Evolutionary conservation across 2,329 filamentous ascomycete genomes (phyloP), one percentile per base, ranked within the genome.

Genomic region (Xylariaceae sp.): DNA sequence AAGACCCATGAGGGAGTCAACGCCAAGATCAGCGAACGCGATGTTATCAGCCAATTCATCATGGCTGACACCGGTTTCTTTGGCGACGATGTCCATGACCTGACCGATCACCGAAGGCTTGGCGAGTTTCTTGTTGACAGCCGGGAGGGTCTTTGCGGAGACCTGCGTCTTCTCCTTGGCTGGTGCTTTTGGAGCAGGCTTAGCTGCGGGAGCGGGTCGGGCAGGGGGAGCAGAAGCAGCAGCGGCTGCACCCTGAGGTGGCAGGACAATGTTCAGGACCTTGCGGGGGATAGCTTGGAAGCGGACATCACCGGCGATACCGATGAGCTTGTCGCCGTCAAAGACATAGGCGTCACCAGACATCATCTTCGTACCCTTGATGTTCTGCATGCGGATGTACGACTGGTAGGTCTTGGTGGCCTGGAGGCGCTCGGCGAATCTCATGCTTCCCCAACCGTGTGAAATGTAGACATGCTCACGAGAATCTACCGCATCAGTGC

Each of bases 211-310:
- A 17, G 72, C 62, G 53, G 73, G 66, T 51, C 74, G 73, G 55
- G 73, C 63, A 23, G 75, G 68, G 4, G 73, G 66, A 23, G 75
- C 68, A 37, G 23, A 30, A 30, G 73, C 70, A 45, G 75, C 72
- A 18, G 74, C 72, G 45, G 72, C 74, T 62, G 78, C 78, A 51
- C 82, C 82, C 34, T 79, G 77, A 1, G 85, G 85, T 57, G 87
- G 86, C 62, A 89, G 75, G 71, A 89, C 81, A 66, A 85, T 80
- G 75, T 88, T 87, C 61, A 89, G 77, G 23, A 86, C 78, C 66
- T 82, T 82, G 67, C 87, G 85, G 42, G 86, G 85, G 56, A 88
- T 86, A 65, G 82, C 79, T 70, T 84, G 82, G 77, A 89, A 88
- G 73, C 85, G 85, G 65, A 88, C 78, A 53, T 86, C 84, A 55